Evolutionary conservation across 192 early-diverging fungal genomes (phyloP), one percentile per base, ranked within the genome.

Genomic region (Linnemannia schmuckeri): DNA sequence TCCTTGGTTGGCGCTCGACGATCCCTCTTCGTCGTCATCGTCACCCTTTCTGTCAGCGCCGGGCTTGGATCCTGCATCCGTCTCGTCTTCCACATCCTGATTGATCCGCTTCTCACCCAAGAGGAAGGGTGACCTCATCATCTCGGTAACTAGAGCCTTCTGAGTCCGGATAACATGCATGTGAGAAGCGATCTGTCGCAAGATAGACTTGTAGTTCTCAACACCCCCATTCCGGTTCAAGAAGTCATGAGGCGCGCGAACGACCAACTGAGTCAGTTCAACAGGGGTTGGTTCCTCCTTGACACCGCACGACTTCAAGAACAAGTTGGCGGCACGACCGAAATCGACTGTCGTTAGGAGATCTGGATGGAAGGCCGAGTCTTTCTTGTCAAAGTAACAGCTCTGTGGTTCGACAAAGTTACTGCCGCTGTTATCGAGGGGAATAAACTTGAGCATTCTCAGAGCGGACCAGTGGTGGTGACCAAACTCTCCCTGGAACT

Each of bases 291-390:
- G 96, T 71, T 96, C 94, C 47, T 95, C 93, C 74, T 94, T 94
- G 17, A 97, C 95, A 70, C 97, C 97, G 77, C 97, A 98, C 3
- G 92, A 90, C 40, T 93, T 92, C 61, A 98, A 84, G 73, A 98
- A 98, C 13, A 91, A 84, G 82, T 97, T 95, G 17, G 95, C 96
- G 2, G 87, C 55, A 0, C 85, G 55, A 1, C 96, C 96, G 89
- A 97, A 97, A 81, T 97, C 94, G 46, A 94, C 88, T 33, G 89
- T 92, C 0, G 83, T 79, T 76, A 95, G 90, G 8, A 95, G 89
- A 20, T 91, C 90, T 27, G 82, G 88, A 70, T 92, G 91, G 41
- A 86, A 91, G 27, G 81, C 90, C 13, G 83, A 78, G 27, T 87
- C 79, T 18, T 92, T 90, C 75, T 85, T 90, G 73, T 90, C 84